A percentile compares a stretch with the other conserved stretches of the same genome.
Evolutionary conservation across 2,329 filamentous ascomycete species (phyloP).

Genomic region (Bisporella sp.): DNA sequence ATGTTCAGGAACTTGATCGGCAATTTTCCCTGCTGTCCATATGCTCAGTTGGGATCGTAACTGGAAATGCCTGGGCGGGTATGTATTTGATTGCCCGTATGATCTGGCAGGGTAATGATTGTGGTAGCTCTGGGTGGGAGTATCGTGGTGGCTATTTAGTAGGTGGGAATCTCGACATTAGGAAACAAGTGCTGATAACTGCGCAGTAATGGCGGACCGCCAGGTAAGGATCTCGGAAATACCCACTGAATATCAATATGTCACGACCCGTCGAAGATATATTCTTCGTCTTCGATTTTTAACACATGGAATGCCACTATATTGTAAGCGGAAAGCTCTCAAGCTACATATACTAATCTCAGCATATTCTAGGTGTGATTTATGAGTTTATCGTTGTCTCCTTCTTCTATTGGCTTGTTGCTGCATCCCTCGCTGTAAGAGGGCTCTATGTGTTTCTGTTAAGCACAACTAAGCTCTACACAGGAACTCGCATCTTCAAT

Average conservation of each 20-base stretch:
- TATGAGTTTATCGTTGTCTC: conserved; percentile 33
- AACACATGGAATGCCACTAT: too few species aligned
- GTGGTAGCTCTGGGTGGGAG: neutral
- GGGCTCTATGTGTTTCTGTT: neutral
- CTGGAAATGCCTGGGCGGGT: conserved; percentile 29
- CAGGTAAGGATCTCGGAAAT: conserved; percentile 32
- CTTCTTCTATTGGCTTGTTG: conserved; percentile 43
- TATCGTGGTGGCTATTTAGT: conserved; percentile 17
- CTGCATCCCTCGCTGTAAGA: conserved; percentile 40
- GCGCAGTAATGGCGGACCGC: conserved; percentile 55
- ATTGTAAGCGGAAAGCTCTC: too few species aligned
- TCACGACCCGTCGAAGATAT: too few species aligned
- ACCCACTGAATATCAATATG: too few species aligned
- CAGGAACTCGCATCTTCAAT: conserved; percentile 23
- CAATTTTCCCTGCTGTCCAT: conserved; percentile 38
- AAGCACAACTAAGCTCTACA: neutral
- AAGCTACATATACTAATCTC: too few species aligned
- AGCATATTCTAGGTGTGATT: too few species aligned
- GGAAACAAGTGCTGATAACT: conserved; percentile 20
- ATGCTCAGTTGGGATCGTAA: conserved; percentile 35
- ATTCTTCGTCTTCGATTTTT: too few species aligned
- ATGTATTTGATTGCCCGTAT: neutral
- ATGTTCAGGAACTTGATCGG: conserved; percentile 41
- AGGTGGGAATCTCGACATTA: neutral
- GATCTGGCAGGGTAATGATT: neutral